Evolutionary conservation across 805 yeast species (phyloP).

Genomic region (Saturnispora diversa): DNA sequence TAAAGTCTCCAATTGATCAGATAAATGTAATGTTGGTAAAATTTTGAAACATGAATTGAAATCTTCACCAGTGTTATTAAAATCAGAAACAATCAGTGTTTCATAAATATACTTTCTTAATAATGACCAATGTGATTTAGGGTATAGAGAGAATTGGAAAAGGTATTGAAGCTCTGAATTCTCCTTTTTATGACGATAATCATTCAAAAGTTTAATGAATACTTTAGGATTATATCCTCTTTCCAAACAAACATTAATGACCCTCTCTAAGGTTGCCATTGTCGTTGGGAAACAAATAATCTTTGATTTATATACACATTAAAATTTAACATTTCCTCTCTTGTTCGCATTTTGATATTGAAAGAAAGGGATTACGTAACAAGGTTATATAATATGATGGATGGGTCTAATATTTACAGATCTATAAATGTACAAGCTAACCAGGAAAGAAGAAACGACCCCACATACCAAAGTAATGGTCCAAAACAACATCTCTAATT

Average conservation of each 20-base stretch:
- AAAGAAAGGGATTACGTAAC: neutral
- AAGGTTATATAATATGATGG: neutral
- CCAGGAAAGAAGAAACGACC: slow-evolving; percentile 30
- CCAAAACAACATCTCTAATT: slow-evolving; percentile 28
- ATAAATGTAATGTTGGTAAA: slow-evolving; percentile 13
- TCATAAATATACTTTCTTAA: slow-evolving; percentile 24
- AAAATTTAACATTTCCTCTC: no score
- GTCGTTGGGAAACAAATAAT: no score
- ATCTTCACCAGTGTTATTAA: slow-evolving; percentile 22
- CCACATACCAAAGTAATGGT: slow-evolving; percentile 31
- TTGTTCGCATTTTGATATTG: neutral
- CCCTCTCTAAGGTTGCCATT: slow-evolving; percentile 14
- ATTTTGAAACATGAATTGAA: slow-evolving; percentile 18
- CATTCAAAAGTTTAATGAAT: slow-evolving; percentile 24
- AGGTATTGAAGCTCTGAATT: slow-evolving; percentile 7
- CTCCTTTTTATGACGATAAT: slow-evolving; percentile 19
- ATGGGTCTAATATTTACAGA: neutral
- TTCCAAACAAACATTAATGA: slow-evolving; percentile 19
- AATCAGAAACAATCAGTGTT: slow-evolving; percentile 22
- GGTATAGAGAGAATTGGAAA: slow-evolving; percentile 20
- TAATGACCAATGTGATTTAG: slow-evolving; percentile 10
- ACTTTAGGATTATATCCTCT: slow-evolving; percentile 22
- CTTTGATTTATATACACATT: no score
- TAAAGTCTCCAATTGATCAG: slow-evolving; percentile 22
- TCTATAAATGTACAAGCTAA: no score